These are phyloP conservation scores for Pontederia paniculata DNA, from an alignment of 176 grass and related monocot genomes.

Conservation along the genomic window DNA sequence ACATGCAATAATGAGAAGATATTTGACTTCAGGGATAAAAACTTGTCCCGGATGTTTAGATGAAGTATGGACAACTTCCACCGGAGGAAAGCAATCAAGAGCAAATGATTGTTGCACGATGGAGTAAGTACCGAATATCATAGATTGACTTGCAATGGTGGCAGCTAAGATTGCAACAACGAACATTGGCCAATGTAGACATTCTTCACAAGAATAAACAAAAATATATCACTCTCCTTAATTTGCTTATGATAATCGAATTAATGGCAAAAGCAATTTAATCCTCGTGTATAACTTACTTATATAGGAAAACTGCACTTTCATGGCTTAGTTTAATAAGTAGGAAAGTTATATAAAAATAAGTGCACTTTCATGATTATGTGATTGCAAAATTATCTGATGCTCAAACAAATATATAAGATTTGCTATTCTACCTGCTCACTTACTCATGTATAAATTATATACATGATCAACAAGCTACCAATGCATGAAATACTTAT, in stretches of 20 bases:
- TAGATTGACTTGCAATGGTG: constrained; percentile 80
- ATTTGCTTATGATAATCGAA: no score
- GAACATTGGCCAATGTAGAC: constrained; percentile 62
- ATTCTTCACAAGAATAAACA: constrained; percentile 21
- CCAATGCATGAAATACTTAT: not conserved
- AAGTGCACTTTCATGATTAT: no score
- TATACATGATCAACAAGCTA: not conserved
- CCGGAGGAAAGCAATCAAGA: constrained; percentile 65
- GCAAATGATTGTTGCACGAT: constrained; percentile 73
- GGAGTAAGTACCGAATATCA: constrained; percentile 56
- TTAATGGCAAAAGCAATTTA: no score
- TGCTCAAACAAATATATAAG: no score
- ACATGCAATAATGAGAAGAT: constrained; percentile 55
- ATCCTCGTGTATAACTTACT: no score
- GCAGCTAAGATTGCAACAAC: constrained; percentile 52
- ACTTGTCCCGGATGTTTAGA: constrained; percentile 63
- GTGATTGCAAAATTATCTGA: no score
- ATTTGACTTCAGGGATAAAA: constrained; percentile 83
- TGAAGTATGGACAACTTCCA: constrained; percentile 65
- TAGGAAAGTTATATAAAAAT: no score
- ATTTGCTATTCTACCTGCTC: no score
- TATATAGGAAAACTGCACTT: no score
- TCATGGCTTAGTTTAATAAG: no score
- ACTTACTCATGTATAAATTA: not conserved
- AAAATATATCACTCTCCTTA: not conserved